These are phyloP conservation scores for Ichthyophthirius multifiliis DNA, from an alignment of 169 alveolate genomes.

Conservation along the genomic window DNA sequence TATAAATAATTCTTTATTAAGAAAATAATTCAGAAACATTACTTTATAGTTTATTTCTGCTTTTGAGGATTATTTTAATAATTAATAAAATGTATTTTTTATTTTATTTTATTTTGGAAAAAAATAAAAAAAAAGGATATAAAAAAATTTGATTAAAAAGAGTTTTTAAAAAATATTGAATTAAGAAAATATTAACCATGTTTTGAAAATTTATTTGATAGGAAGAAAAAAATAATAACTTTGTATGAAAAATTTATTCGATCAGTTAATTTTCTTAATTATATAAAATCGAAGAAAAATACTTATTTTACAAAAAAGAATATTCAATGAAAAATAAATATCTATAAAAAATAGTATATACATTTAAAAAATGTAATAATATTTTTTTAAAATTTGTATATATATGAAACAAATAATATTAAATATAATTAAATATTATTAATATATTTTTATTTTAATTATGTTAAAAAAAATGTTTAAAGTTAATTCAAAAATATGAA, in stretches of 20 bases:
- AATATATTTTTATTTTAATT: too few species aligned
- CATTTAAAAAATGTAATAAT: too few species aligned
- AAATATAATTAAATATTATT: too few species aligned
- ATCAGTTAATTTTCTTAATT: conserved; percentile 34
- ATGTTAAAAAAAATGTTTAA: too few species aligned
- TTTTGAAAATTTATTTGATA: conserved; percentile 23
- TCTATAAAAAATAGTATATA: too few species aligned
- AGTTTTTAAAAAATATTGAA: conserved; percentile 18
- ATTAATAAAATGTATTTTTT: not conserved
- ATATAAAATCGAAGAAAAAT: conserved; percentile 20
- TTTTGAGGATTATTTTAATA: conserved; percentile 23
- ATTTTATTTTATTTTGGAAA: not conserved
- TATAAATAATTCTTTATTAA: conserved; percentile 30
- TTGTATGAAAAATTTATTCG: conserved; percentile 35
- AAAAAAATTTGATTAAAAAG: conserved; percentile 31
- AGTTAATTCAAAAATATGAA: too few species aligned
- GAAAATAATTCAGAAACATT: conserved; percentile 19
- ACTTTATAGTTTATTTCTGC: conserved; percentile 26
- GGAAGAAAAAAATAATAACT: conserved; percentile 1
- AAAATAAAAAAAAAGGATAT: not conserved
- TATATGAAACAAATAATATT: too few species aligned
- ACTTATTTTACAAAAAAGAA: conserved; percentile 29
- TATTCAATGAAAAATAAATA: too few species aligned
- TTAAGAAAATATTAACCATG: conserved; percentile 3
- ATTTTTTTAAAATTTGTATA: too few species aligned